Percentiles rank a stretch among this genome's conserved stretches.
Conservation (phyloP, 257 asterid species). For the Primulina huaijiensis region DNA sequence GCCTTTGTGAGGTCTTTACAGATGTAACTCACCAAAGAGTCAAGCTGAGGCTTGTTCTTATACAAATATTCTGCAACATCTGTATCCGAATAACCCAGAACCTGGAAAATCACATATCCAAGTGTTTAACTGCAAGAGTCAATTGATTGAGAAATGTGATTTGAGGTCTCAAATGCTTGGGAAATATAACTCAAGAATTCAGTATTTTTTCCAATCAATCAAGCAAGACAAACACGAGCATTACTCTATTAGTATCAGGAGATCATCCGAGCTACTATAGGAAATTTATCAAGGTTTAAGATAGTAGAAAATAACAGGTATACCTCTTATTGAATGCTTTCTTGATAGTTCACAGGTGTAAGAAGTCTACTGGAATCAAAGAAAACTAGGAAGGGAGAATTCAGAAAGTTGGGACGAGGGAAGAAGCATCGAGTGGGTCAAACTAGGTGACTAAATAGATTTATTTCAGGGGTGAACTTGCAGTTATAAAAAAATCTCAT, state of each 20-base stretch:
- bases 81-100: conserved; percentile 89
- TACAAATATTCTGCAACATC: conserved; percentile 90
- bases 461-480: background rate
- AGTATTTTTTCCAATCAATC: background rate
- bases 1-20: conserved; percentile 89
- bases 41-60: conserved; percentile 55
- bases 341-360: background rate
- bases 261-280: background rate
- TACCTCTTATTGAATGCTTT: background rate
- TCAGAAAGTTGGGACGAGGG: background rate
- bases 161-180: background rate
- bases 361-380: background rate
- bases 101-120: conserved; percentile 45
- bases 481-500: background rate
- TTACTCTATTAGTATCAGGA: background rate
- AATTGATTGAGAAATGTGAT: conserved; percentile 2
- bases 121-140: background rate
- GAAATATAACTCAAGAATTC: background rate
- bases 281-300: background rate
- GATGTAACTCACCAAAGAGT: conserved; percentile 54
- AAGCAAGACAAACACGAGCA: conserved; percentile 7
- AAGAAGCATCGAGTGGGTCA: background rate
- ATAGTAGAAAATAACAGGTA: background rate
- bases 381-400: background rate
- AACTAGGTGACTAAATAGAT: background rate